Base-by-base conservation (phyloP, 2,329 filamentous ascomycete species). In the Verticillium klebahnii region DNA sequence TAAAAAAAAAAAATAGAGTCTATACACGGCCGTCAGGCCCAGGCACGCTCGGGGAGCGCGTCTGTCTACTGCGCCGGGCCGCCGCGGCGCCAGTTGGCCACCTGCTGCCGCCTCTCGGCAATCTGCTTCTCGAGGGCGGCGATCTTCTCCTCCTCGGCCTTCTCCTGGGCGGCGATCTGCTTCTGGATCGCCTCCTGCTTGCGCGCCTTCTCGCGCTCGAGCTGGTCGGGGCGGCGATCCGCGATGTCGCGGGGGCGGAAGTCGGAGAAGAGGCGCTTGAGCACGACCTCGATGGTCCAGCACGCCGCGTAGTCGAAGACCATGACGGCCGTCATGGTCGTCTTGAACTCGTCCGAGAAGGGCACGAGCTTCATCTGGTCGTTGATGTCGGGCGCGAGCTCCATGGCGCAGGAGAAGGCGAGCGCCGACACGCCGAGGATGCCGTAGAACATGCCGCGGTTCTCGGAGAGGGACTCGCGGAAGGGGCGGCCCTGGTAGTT, bases 401-500 rank as follows among this genome's bases (percentile, higher is more conserved):
- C 95, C 1, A 94, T 96, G 7, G 93, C 94, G 78, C 94, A 97
- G 56, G 90, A 89, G 76, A 99, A 98, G 6, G 95, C 94, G 34
- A 99, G 91, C 52, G 83, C 92, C 0, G 92, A 92, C 17, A 97
- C 94, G 66, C 90, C 90, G 50, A 99, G 80, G 61, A 99, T 92
- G 63, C 95, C 95, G 83, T 91, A 99, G 81, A 95, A 99, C 95
- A 99, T 99, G 74, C 92, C 93, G 75, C 88, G 90, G 82, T 99
- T 99, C 79, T 97, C 95, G 5, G 90, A 89, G 67, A 99, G 92
- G 25, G 90, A 91, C 78, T 99, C 95, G 63, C 95, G 91, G 89
- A 99, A 99, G 14, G 95, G 95, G 11, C 95, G 90, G 63, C 95
- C 95, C 77, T 99, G 95, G 81, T 99, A 99, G 82, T 99, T 99